These are phyloP conservation scores for Ophiocordyceps camponoti-saundersi DNA, from an alignment of 2,329 filamentous ascomycete genomes.

Conservation along the genomic window DNA sequence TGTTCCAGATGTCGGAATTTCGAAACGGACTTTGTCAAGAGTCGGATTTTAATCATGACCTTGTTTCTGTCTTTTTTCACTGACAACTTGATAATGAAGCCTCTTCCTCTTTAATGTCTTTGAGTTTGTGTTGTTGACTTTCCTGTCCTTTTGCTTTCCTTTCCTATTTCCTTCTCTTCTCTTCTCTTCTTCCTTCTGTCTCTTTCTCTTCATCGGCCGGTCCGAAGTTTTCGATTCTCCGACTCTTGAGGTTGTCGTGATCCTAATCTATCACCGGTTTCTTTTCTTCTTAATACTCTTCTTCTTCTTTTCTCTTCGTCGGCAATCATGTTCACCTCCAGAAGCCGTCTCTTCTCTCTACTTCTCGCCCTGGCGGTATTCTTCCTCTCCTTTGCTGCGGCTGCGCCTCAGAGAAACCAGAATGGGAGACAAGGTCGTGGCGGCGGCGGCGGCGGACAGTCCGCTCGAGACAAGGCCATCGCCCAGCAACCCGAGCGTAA, in stretches of 20 bases:
- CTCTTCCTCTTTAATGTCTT: neutral
- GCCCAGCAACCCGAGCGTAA: constrained; percentile 7
- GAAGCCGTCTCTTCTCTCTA: neutral
- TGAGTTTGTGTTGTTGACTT: too few relatives aligned
- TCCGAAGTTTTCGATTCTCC: neutral
- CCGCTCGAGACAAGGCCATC: constrained; percentile 1
- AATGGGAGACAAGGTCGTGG: neutral
- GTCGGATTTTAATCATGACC: too few relatives aligned
- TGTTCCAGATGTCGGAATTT: too few relatives aligned
- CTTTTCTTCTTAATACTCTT: neutral
- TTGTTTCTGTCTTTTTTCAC: too few relatives aligned
- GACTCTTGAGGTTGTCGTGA: neutral
- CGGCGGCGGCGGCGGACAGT: neutral
- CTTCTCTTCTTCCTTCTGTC: neutral
- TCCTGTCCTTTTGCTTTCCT: neutral
- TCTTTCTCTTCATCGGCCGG: neutral
- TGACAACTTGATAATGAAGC: too few relatives aligned
- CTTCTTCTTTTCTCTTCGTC: too few relatives aligned
- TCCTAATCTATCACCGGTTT: neutral
- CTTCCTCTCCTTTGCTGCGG: neutral
- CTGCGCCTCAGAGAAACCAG: neutral
- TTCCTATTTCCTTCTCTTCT: too few relatives aligned
- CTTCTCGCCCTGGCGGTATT: neutral
- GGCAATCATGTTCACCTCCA: neutral
- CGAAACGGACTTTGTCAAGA: too few relatives aligned